Evolutionary conservation across 2,329 filamentous ascomycete species (phyloP), one percentile per base, ranked within the genome.

Genomic region (Penicillium italicum): DNA sequence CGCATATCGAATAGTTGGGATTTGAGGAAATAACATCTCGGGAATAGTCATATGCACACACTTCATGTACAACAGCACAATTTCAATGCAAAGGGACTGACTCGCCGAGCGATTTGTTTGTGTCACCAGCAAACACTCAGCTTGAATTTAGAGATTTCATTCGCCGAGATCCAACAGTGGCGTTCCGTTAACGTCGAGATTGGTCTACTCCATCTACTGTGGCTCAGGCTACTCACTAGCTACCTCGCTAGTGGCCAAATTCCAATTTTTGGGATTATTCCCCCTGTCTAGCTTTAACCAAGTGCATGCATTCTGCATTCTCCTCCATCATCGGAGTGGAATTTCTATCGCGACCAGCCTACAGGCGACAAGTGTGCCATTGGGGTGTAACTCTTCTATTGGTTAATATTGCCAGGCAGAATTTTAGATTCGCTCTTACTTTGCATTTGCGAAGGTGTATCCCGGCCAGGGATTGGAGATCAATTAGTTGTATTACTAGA

Each of bases 301-400:
- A n/a, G 5, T 34, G 24, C 34, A 41, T 48, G 5, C 22, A 22
- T n/a, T 28, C 20, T 44, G 5, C 11, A 53, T 46, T 56, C 11
- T 24, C 10, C 40, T 41, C 30, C 11, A 36, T 49, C 9, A 50
- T 50, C 40, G 43, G 48, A 50, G 36, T n/a, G 4, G 6, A 22
- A 45, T 60, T 56, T 33, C 14, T 14, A 59, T 60, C 46, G 37
- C 34, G 12, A 26, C 58, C 40, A 40, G n/a, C n/a, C n/a, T n/a
- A n/a, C n/a, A n/a, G n/a, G n/a, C n/a, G n/a, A n/a, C n/a, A n/a
- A n/a, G n/a, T n/a, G n/a, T n/a, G n/a, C n/a, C n/a, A n/a, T n/a
- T n/a, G n/a, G n/a, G n/a, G n/a, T n/a, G n/a, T n/a, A n/a, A n/a
- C n/a, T n/a, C n/a, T n/a, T n/a, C n/a, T n/a, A n/a, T n/a, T n/a